These are phyloP conservation scores for Komagataella populi DNA, from an alignment of 805 yeast genomes.

Conservation along the genomic window DNA sequence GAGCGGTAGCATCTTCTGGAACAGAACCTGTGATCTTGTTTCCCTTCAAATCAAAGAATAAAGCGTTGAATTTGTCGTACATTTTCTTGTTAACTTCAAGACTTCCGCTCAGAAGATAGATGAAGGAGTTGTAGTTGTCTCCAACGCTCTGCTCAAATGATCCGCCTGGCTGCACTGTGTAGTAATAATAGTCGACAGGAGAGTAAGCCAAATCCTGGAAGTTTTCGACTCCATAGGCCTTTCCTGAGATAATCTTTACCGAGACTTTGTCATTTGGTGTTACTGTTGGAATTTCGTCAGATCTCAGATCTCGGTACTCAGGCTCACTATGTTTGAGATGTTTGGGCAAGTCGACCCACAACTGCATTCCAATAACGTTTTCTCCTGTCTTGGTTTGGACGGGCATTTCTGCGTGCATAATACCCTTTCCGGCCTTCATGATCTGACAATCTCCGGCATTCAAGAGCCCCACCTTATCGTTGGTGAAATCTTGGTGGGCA, in stretches of 20 bases:
- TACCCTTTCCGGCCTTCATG: slow-evolving; percentile 88
- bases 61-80: slow-evolving; percentile 32
- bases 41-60: slow-evolving; percentile 62
- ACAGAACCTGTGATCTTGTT: slow-evolving; percentile 39
- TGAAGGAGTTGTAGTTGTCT: slow-evolving; percentile 48
- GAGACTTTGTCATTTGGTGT: slow-evolving; percentile 48
- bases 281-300: slow-evolving; percentile 58
- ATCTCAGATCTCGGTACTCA: slow-evolving; percentile 64
- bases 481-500: slow-evolving; percentile 82
- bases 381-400: slow-evolving; percentile 36
- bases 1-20: slow-evolving; percentile 25
- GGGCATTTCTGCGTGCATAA: slow-evolving; percentile 83
- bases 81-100: slow-evolving; percentile 30
- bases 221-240: slow-evolving; percentile 62
- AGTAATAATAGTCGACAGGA: slow-evolving; percentile 65
- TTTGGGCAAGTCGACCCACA: slow-evolving; percentile 79
- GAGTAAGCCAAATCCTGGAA: slow-evolving; percentile 68
- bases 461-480: slow-evolving; percentile 54
- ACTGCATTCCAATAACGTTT: slow-evolving; percentile 52
- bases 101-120: slow-evolving; percentile 54
- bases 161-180: slow-evolving; percentile 51
- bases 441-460: slow-evolving; percentile 80
- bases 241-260: slow-evolving; percentile 69
- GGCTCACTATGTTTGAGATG: slow-evolving; percentile 51
- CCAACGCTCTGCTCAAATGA: slow-evolving; percentile 47